These are phyloP conservation scores for Leptodontidium sp. DNA, from an alignment of 2,329 filamentous ascomycete genomes.

Conservation along the genomic window DNA sequence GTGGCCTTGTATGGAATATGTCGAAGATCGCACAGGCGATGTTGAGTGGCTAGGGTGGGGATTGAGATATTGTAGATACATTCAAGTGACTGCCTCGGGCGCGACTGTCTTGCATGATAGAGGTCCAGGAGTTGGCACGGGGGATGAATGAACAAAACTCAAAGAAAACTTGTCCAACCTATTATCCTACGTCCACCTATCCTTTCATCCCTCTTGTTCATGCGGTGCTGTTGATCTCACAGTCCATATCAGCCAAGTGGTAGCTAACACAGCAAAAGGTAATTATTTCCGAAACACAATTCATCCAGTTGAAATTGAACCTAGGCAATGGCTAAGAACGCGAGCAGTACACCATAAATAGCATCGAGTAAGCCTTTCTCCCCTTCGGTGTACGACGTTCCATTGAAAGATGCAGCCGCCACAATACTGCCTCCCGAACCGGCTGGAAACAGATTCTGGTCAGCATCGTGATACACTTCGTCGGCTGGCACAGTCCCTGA, in stretches of 20 bases:
- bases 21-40: slow-evolving; percentile 26
- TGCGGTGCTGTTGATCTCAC: background rate
- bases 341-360: slow-evolving; percentile 14
- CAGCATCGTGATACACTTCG: background rate
- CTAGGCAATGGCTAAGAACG: slow-evolving; percentile 13
- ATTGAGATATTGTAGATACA: slow-evolving; percentile 17
- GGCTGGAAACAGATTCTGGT: slow-evolving; percentile 20
- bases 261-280: too few relatives aligned
- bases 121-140: background rate
- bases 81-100: slow-evolving; percentile 14
- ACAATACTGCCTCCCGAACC: slow-evolving; percentile 4
- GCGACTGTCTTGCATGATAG: slow-evolving; percentile 4
- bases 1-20: slow-evolving; percentile 33
- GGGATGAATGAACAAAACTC: background rate
- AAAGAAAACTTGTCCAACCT: background rate
- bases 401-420: slow-evolving; percentile 11
- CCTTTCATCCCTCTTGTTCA: background rate
- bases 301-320: too few relatives aligned
- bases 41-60: background rate
- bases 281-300: too few relatives aligned
- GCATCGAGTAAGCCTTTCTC: slow-evolving; percentile 4
- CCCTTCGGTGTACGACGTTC: slow-evolving; percentile 1
- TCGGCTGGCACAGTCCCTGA: slow-evolving; percentile 12
- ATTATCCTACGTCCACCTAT: too few relatives aligned
- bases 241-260: background rate